Percentiles rank a stretch among this genome's conserved stretches.
These are phyloP conservation scores for Suhomyces kilbournensis DNA, from an alignment of 805 yeast genomes.

Conservation along the genomic window DNA sequence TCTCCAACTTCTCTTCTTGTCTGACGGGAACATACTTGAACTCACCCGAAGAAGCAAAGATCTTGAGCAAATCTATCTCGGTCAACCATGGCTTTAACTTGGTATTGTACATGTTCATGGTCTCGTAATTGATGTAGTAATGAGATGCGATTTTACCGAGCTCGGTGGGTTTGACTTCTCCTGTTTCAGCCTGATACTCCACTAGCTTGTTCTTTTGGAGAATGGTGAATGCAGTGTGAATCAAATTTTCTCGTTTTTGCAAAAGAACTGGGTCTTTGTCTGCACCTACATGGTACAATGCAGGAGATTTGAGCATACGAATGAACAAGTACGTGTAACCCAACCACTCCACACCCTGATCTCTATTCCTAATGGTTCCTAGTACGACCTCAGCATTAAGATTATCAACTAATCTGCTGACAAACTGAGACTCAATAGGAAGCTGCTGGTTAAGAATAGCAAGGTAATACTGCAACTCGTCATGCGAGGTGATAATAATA, in stretches of 20 bases:
- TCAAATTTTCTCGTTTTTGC: conserved; percentile 61
- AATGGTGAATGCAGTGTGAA: conserved; percentile 69
- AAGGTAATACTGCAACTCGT: conserved; percentile 81
- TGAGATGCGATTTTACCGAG: conserved; percentile 83
- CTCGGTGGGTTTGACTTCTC: conserved; percentile 47
- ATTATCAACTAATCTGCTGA: conserved; percentile 65
- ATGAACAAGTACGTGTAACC: conserved; percentile 74
- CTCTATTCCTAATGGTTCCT: conserved; percentile 58
- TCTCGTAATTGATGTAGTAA: conserved; percentile 73
- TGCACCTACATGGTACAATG: conserved; percentile 69
- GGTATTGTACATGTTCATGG: conserved; percentile 65
- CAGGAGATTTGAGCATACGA: conserved; percentile 73
- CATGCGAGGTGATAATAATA: conserved; percentile 82
- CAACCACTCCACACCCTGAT: conserved; percentile 79
- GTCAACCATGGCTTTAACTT: conserved; percentile 62
- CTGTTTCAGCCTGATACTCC: conserved; percentile 51
- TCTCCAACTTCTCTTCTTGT: conserved; percentile 78
- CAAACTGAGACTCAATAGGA: conserved; percentile 87
- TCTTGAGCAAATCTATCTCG: conserved; percentile 69
- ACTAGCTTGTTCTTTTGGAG: conserved; percentile 58
- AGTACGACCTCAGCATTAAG: conserved; percentile 84
- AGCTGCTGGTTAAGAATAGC: conserved; percentile 88
- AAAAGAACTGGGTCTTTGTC: conserved; percentile 52
- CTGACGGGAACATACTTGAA: conserved; percentile 81
- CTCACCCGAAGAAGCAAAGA: conserved; percentile 81